Percentiles rank a stretch among this genome's conserved stretches.
These are phyloP conservation scores for Cicer chorassanicum DNA, from an alignment of 306 rosid species.

Conservation along the genomic window DNA sequence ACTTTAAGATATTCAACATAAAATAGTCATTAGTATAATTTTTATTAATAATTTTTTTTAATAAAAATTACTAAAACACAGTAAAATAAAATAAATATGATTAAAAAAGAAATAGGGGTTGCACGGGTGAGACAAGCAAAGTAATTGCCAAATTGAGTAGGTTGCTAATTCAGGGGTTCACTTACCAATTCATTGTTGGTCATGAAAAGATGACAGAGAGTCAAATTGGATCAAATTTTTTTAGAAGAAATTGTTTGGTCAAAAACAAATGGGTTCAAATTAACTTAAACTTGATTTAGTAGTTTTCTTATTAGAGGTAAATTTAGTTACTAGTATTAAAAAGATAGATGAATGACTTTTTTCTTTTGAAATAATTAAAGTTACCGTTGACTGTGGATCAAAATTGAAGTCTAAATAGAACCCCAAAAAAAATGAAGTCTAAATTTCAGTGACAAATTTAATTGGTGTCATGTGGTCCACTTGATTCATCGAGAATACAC, in stretches of 20 bases:
- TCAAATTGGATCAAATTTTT: not conserved
- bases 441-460: conserved; percentile 21
- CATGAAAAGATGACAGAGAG: conserved; percentile 22
- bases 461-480: conserved; percentile 23
- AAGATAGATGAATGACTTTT: not conserved
- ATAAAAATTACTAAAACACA: not conserved
- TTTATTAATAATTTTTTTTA: no score
- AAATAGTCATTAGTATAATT: no score
- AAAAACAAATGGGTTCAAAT: not conserved
- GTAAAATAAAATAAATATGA: not conserved
- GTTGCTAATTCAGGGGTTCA: conserved; percentile 40
- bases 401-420: not conserved
- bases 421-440: not conserved
- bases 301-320: not conserved
- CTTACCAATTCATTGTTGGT: conserved; percentile 20
- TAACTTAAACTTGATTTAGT: not conserved
- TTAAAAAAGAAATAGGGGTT: not conserved
- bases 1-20: no score
- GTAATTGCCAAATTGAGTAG: conserved; percentile 37
- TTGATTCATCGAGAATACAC: conserved; percentile 27
- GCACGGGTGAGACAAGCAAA: conserved; percentile 7
- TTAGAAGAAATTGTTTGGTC: not conserved
- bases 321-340: not conserved
- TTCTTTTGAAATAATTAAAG: not conserved
- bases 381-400: not conserved